Percentiles rank a stretch among this genome's conserved stretches.
Evolutionary conservation across 192 early-diverging fungal genomes (phyloP).

Genomic region (Podila minutissima): DNA sequence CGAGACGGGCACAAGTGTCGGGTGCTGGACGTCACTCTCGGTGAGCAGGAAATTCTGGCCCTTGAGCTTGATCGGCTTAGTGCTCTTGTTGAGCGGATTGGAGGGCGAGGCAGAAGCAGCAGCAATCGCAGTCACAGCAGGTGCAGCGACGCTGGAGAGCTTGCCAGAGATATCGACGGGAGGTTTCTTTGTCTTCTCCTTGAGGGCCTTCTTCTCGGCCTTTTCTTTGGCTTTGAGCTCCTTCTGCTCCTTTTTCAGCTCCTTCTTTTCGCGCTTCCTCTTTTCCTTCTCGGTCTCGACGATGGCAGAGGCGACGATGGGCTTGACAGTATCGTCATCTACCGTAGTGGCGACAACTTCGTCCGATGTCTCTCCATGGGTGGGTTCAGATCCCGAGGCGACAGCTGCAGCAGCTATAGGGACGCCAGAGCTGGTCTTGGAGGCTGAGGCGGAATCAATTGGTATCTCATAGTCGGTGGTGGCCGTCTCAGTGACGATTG

Average conservation of each 20-base stretch:
- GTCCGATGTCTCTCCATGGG: not conserved
- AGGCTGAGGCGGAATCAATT: not conserved
- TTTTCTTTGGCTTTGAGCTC: constrained; percentile 7
- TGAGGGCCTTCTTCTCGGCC: constrained; percentile 1
- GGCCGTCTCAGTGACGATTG: not conserved
- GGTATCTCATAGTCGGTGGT: not conserved
- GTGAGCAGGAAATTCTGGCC: not conserved
- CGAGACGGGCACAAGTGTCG: not conserved
- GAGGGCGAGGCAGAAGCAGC: constrained; percentile 7
- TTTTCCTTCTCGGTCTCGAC: not conserved
- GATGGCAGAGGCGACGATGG: not conserved
- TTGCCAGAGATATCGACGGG: not conserved
- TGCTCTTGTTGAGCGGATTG: constrained; percentile 6
- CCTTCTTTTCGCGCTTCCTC: not conserved
- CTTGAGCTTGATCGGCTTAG: not conserved
- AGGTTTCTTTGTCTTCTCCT: not conserved
- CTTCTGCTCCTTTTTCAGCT: constrained; percentile 1
- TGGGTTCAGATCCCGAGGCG: not conserved
- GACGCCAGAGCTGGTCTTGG: not conserved
- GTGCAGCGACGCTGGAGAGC: not conserved
- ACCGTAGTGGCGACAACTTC: not conserved
- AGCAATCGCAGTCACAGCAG: not conserved
- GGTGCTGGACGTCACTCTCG: constrained; percentile 2
- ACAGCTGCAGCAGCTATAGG: not conserved
- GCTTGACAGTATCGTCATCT: not conserved